These are phyloP conservation scores for Pichia norvegensis DNA, from an alignment of 1,139 yeast genomes.

Conservation along the genomic window DNA sequence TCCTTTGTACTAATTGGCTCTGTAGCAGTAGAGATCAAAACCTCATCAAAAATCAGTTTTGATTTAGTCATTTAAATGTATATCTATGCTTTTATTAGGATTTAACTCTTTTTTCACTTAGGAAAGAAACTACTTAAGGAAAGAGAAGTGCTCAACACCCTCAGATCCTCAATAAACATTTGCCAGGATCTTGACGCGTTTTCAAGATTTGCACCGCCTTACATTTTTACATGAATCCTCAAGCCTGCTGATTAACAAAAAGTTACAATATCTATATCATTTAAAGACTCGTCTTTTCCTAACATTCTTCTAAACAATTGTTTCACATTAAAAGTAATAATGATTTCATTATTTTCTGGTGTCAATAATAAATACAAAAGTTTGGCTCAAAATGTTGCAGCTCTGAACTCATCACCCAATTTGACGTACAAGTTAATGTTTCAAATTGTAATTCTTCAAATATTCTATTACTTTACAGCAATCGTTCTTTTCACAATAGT, in stretches of 20 bases:
- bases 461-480: conserved; percentile 62
- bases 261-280: too few relatives aligned
- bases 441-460: conserved; percentile 58
- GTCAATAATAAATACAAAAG: neutral
- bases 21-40: conserved; percentile 44
- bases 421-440: conserved; percentile 30
- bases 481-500: conserved; percentile 47
- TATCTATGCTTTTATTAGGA: neutral
- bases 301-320: neutral
- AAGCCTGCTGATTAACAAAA: too few relatives aligned
- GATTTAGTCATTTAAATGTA: neutral
- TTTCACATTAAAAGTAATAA: neutral
- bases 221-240: too few relatives aligned
- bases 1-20: conserved; percentile 55
- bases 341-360: neutral
- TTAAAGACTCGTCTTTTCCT: too few relatives aligned
- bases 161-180: too few relatives aligned
- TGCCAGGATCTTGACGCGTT: too few relatives aligned
- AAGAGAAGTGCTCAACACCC: too few relatives aligned
- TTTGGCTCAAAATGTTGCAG: neutral
- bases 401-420: conserved; percentile 27
- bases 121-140: too few relatives aligned
- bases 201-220: too few relatives aligned
- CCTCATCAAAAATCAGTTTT: conserved; percentile 5
- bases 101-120: too few relatives aligned